Conservation (phyloP, 2,329 filamentous ascomycete genomes). For the Diaporthe sp. region DNA sequence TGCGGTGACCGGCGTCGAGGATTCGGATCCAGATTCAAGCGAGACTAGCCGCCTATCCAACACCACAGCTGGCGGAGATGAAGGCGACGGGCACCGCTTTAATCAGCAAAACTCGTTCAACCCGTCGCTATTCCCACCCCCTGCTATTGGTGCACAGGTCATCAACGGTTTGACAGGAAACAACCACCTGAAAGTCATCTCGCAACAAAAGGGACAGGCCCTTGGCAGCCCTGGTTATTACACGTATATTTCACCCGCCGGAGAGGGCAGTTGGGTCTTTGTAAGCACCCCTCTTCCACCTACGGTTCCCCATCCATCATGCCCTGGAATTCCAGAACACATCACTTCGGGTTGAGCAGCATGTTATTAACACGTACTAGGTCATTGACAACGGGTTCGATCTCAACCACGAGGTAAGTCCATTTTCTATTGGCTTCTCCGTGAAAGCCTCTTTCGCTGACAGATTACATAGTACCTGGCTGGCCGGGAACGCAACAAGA, state of each 20-base stretch:
- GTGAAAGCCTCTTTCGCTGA: not conserved
- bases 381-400: constrained; percentile 26
- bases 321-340: too few relatives aligned
- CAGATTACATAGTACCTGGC: not conserved
- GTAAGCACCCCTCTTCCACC: too few relatives aligned
- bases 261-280: constrained; percentile 26
- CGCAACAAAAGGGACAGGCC: constrained; percentile 27
- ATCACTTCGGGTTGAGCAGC: too few relatives aligned
- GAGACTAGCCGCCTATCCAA: not conserved
- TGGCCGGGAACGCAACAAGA: not conserved
- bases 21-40: not conserved
- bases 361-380: too few relatives aligned
- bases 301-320: too few relatives aligned
- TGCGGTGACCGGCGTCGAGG: too few relatives aligned
- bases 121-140: not conserved
- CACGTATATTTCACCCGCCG: not conserved
- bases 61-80: not conserved
- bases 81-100: not conserved
- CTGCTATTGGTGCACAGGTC: not conserved
- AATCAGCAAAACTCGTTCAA: not conserved
- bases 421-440: not conserved
- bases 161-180: not conserved
- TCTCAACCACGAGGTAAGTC: constrained; percentile 18
- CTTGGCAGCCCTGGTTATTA: not conserved
- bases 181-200: constrained; percentile 8